Base-by-base conservation (phyloP, 83 land plant species). In the Larix sibirica region DNA sequence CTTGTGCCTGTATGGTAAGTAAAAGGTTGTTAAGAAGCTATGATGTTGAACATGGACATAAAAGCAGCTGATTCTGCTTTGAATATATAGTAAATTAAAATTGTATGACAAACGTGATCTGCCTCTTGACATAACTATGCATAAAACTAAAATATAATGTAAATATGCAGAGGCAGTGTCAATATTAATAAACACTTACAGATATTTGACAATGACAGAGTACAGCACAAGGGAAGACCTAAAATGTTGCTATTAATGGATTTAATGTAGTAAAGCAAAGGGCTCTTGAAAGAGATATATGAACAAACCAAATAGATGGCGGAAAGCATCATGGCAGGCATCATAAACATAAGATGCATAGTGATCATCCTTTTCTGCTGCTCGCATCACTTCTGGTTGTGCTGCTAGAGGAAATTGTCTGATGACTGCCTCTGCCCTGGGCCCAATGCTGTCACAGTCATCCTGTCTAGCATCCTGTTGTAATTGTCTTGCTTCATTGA, bases 301-400 rank as follows among this genome's bases (percentile, higher is more conserved):
- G 80, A 61, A 68, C 84, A 40, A 42, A 96, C 99, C 99, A 68
- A 96, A 91, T 33, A 96, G 92, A 80, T 96, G 97, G 77, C 99
- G 97, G 71, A 97, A 89, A 38, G 99, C 94, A 84, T 97, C 99
- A 59, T 96, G 94, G 83, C 97, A 97, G 59, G 99, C 98, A 14
- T 97, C 96, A 85, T 91, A 92, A 77, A 97, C 87, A 83, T 82
- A 85, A 40, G 97, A 85, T 26, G 93, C 97, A 79, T 97, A 96
- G 71, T 94, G 95, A 64, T 97, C 99, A 84, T 97, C 99, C 91
- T 97, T 97, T 89, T 97, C 99, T 10, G 99, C 99, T 3, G 99
- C 99, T 77, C 99, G 85, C 99, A 96, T 96, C 50, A 97, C 87
- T 86, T 96, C 99, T 74, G 99, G 94, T 89, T 90, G 95, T 67